Evolutionary conservation across 1,284 basidiomycete genomes (phyloP), one percentile per base, ranked within the genome.

Genomic region (Thelephora terrestris): DNA sequence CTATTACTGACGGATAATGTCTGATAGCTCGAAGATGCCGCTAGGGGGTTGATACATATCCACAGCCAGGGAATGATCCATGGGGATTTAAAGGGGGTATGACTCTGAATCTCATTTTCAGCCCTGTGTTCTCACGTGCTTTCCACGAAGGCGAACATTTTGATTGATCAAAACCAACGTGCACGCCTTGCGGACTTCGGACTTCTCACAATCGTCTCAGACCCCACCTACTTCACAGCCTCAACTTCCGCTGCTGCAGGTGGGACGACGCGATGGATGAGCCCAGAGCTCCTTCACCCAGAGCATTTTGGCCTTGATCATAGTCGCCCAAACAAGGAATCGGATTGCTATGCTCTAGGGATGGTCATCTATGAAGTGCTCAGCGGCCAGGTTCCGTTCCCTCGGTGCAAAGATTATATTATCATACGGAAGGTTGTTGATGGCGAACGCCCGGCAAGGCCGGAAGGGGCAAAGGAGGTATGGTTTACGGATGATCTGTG

Each of bases 31-130:
- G n/a, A 23, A 4, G 39, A 42, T 18, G 39, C 21, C 25, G 20
- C 25, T 12, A 20, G 25, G 10, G 39, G 39, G 25, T 42, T 42
- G 25, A 21, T 23, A 6, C 21, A 23, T 21, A 9, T 42, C 10
- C 39, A 42, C 18, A 14, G 12, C 5, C 39, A 42, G 16, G 21
- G n/a, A 12, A 25, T 42, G 21, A 5, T 42, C 17, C 39, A 42
- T n/a, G 39, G 39, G n/a, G 39, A 42, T 42, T 16, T 42, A 18
- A 42, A 42, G 25, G 39, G 39, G 39, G 39, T 42, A 25, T 14
- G 25, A 20, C 17, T 21, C 21, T n/a, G n/a, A 3, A 9, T 16
- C n/a, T n/a, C 21, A 21, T 12, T 20, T 16, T 6, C 5, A 20
- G 10, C 17, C 17, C 25, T 18, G 25, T 12, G n/a, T 18, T n/a